Evolutionary conservation across 2,329 filamentous ascomycete genomes (phyloP).

Genomic region (Penicillium sp.): DNA sequence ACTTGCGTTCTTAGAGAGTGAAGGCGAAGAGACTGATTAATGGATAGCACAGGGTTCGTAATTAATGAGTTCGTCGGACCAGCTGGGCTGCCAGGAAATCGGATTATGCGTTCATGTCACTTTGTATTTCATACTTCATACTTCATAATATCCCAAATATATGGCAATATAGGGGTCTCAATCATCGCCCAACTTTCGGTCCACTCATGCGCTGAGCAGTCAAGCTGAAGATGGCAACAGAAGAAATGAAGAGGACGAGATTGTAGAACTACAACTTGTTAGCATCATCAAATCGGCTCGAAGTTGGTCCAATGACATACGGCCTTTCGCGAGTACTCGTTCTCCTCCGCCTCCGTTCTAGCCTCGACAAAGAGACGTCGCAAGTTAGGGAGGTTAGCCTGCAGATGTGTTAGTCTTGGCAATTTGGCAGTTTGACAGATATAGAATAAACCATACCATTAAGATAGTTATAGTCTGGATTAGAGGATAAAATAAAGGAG

Average conservation of each 20-base stretch:
- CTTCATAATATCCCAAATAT: slow-evolving; percentile 6
- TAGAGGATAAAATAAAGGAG: slow-evolving; percentile 1
- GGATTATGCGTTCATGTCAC: slow-evolving; percentile 3
- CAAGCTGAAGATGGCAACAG: slow-evolving; percentile 89
- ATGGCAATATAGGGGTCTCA: background rate
- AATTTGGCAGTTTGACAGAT: background rate
- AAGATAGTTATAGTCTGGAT: slow-evolving; percentile 2
- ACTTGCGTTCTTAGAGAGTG: slow-evolving; percentile 64
- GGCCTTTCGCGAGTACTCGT: slow-evolving; percentile 88
- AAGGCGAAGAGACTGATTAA: slow-evolving; percentile 62
- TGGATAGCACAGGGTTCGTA: slow-evolving; percentile 1
- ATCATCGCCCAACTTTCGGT: slow-evolving; percentile 39
- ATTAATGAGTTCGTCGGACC: background rate
- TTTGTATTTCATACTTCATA: slow-evolving; percentile 5
- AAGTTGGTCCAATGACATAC: slow-evolving; percentile 54
- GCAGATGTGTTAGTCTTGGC: slow-evolving; percentile 13
- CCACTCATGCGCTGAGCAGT: slow-evolving; percentile 79
- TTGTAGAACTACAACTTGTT: slow-evolving; percentile 76
- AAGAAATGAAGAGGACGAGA: slow-evolving; percentile 92
- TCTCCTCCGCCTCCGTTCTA: slow-evolving; percentile 87
- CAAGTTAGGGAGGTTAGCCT: slow-evolving; percentile 76
- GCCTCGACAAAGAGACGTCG: slow-evolving; percentile 94
- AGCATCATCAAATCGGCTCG: background rate
- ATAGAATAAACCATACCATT: slow-evolving; percentile 20
- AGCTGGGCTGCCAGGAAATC: background rate